Evolutionary conservation across 805 yeast genomes (phyloP).

Genomic region (Wickerhamomyces pijperi): DNA sequence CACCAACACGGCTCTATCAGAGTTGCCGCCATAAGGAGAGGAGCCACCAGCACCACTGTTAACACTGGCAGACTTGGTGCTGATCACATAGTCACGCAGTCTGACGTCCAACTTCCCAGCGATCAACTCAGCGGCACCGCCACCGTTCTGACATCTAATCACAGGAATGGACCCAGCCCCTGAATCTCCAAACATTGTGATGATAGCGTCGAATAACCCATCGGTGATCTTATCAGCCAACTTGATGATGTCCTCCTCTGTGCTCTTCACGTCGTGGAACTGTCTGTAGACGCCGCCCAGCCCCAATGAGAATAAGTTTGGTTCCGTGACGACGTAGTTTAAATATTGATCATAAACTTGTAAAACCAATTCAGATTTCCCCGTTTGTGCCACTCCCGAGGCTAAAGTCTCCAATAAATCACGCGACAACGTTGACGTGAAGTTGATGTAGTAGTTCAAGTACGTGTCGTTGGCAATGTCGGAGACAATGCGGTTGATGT

Average conservation of each 20-base stretch:
- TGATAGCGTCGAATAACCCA: conserved; percentile 70
- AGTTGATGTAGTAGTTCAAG: conserved; percentile 72
- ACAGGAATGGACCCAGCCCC: conserved; percentile 81
- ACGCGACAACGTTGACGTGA: conserved; percentile 70
- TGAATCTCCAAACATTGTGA: conserved; percentile 37
- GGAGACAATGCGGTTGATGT: conserved; percentile 53
- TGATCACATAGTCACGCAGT: conserved; percentile 76
- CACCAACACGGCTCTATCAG: conserved; percentile 66
- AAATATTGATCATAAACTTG: conserved; percentile 93
- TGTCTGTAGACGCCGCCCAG: conserved; percentile 51
- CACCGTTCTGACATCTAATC: conserved; percentile 82
- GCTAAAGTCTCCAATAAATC: conserved; percentile 83
- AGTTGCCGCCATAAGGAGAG: conserved; percentile 11
- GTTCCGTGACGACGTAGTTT: conserved; percentile 88
- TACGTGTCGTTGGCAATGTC: conserved; percentile 72
- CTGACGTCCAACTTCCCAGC: conserved; percentile 79
- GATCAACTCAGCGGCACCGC: conserved; percentile 93
- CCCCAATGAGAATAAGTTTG: conserved; percentile 76
- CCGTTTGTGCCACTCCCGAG: conserved; percentile 60
- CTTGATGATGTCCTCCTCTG: conserved; percentile 62
- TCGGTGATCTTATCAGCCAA: conserved; percentile 63
- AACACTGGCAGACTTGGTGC: conserved; percentile 27
- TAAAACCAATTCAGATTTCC: conserved; percentile 59
- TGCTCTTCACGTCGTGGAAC: conserved; percentile 59
- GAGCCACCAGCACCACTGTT: too few species aligned